These are phyloP conservation scores for Saitozyma podzolica DNA, from an alignment of 768 basidiomycete species.

Conservation along the genomic window DNA sequence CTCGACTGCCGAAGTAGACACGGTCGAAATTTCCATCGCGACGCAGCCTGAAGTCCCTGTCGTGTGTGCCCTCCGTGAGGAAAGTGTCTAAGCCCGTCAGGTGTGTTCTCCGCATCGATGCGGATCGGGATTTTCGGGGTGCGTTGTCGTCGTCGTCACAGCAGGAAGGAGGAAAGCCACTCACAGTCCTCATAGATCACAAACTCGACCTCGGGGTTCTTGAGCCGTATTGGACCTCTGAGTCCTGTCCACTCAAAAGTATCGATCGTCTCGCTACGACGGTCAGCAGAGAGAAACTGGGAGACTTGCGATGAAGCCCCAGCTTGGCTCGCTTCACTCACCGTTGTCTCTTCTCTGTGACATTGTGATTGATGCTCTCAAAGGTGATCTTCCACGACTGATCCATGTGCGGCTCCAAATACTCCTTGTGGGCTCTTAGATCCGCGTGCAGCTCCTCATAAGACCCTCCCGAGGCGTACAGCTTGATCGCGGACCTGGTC, in stretches of 20 bases:
- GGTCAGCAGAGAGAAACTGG: not conserved
- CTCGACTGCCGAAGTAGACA: slow-evolving; percentile 48
- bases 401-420: slow-evolving; percentile 58
- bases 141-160: not conserved
- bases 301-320: not conserved
- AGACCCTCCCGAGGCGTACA: slow-evolving; percentile 68
- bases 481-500: slow-evolving; percentile 70
- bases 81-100: no score
- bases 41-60: no score
- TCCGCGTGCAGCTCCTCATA: slow-evolving; percentile 70
- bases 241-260: slow-evolving; percentile 83
- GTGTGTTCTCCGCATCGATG: no score
- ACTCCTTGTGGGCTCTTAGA: slow-evolving; percentile 61
- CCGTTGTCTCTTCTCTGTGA: slow-evolving; percentile 19
- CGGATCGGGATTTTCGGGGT: no score
- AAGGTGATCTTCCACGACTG: slow-evolving; percentile 81
- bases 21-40: slow-evolving; percentile 35
- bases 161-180: slow-evolving; percentile 28
- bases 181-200: slow-evolving; percentile 85
- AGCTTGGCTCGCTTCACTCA: slow-evolving; percentile 10
- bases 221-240: slow-evolving; percentile 77
- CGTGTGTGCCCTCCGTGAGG: no score
- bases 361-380: slow-evolving; percentile 54
- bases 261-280: slow-evolving; percentile 60
- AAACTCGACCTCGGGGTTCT: slow-evolving; percentile 69